Base-by-base conservation (phyloP, 169 alveolate genomes). In the Eimeria praecox region DNA sequence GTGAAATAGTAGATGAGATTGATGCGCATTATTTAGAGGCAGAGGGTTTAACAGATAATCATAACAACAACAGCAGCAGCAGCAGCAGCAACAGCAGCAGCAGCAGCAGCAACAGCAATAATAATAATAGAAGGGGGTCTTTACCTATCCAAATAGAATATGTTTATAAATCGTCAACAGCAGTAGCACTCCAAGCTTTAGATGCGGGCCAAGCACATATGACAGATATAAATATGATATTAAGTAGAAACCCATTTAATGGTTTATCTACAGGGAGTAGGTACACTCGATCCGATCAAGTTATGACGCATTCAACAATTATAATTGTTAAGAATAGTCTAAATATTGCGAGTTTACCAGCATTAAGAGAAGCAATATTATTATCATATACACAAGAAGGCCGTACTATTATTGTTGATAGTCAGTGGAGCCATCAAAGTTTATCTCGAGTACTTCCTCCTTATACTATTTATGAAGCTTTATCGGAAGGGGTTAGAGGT, bases 191-290 rank as follows among this genome's bases (percentile, higher is more conserved):
- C 2, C 90, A 82, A 62, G 90, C 90, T 2, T 46, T 82, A 38
- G 90, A 82, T 30, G 90, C 90, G 12, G 90, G 90, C 3, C 90
- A 82, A 30, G 90, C 90, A 33, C 90, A 82, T 35, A 82, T 82
- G 90, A 82, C 90, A 14, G 90, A 82, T 52, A 82, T 82, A 8
- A 82, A 82, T 73, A 82, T 82, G 90, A 73, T 82, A 4, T n/a
- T 82, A 30, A 82, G 90, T 44, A 69, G 49, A 56, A 82, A 82
- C 71, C 90, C 90, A 2, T 82, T 82, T 35, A 82, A 82, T 35
- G 90, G 90, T 14, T 5, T 82, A 14, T 27, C 90, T 8, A 24
- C 49, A 73, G 10, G 52, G 18, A 49, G 73, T 24, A 35, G 90
- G 3, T 82, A 82, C 71, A 82, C 73, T 73, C 38, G 90, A 62